A percentile compares a stretch with the other conserved stretches of the same genome.
Conservation (phyloP, 768 basidiomycete genomes). For the Serendipita sp. region DNA sequence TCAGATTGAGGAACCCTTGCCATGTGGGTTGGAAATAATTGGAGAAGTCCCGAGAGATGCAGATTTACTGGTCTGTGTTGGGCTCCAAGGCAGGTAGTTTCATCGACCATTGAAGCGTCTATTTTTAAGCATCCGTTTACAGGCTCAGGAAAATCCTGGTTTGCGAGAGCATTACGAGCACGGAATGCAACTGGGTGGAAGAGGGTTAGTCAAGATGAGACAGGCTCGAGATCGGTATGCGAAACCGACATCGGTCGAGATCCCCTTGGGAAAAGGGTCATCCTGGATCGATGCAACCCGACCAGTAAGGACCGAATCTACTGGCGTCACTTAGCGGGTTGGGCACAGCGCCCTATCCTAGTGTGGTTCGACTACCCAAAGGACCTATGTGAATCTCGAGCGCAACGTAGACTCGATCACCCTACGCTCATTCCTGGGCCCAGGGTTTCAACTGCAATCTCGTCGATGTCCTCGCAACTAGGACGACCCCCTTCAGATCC, state of each 20-base stretch:
- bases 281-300: conserved; percentile 44
- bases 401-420: conserved; percentile 40
- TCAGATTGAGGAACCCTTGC: conserved; percentile 32
- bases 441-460: conserved; percentile 37
- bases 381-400: conserved; percentile 34
- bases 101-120: not conserved
- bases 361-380: conserved; percentile 39
- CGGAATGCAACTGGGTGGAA: conserved; percentile 29
- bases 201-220: conserved; percentile 39
- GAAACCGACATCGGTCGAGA: conserved; percentile 32
- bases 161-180: conserved; percentile 30
- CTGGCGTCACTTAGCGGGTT: conserved; percentile 37
- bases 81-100: conserved; percentile 13
- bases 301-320: conserved; percentile 28
- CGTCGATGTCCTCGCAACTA: conserved; percentile 34
- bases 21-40: conserved; percentile 30
- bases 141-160: conserved; percentile 44
- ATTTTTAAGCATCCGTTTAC: conserved; percentile 21
- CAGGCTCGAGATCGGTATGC: conserved; percentile 31
- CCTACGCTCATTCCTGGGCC: conserved; percentile 40
- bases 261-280: conserved; percentile 21
- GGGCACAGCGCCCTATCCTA: conserved; percentile 30
- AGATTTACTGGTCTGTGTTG: conserved; percentile 39
- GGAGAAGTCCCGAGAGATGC: conserved; percentile 21
- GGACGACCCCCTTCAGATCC: conserved; percentile 20